Conservation (phyloP, 768 basidiomycete species). For the Termitomyces sp. region DNA sequence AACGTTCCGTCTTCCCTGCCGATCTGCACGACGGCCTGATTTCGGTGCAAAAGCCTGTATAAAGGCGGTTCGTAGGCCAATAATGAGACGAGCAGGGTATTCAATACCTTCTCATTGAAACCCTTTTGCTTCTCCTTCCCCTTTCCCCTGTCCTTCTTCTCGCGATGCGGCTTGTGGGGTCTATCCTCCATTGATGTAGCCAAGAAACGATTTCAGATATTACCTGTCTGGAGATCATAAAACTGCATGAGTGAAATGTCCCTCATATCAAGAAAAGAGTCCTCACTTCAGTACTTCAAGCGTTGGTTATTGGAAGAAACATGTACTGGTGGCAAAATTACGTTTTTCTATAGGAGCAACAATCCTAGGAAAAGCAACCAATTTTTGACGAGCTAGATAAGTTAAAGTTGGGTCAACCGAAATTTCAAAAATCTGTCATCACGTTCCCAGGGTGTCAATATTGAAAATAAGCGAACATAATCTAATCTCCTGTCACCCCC, state of each 20-base stretch:
- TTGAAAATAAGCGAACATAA: neutral
- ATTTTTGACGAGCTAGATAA: neutral
- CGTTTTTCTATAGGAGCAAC: neutral
- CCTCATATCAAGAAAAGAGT: too few species aligned
- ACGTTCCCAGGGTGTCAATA: constrained; percentile 2
- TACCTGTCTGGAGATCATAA: neutral
- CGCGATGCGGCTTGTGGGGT: constrained; percentile 81
- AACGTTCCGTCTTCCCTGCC: constrained; percentile 83
- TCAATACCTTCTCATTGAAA: constrained; percentile 84
- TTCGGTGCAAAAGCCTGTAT: constrained; percentile 85
- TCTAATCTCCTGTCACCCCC: neutral
- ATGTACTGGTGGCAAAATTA: neutral
- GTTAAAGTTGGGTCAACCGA: neutral
- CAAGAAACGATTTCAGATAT: neutral
- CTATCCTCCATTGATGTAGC: constrained; percentile 55
- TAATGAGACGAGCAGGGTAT: neutral
- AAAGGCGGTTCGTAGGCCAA: neutral
- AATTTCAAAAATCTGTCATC: constrained; percentile 4
- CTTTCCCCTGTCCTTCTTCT: constrained; percentile 72
- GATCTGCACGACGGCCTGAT: constrained; percentile 85
- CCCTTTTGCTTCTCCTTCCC: constrained; percentile 67
- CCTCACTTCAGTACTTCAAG: neutral
- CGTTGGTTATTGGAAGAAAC: neutral
- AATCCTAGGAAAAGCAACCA: neutral
- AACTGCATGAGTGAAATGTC: neutral